phyloP scores from a whole-genome alignment of 805 yeast species.

The Schizosaccharomyces cryophilus region DNA sequence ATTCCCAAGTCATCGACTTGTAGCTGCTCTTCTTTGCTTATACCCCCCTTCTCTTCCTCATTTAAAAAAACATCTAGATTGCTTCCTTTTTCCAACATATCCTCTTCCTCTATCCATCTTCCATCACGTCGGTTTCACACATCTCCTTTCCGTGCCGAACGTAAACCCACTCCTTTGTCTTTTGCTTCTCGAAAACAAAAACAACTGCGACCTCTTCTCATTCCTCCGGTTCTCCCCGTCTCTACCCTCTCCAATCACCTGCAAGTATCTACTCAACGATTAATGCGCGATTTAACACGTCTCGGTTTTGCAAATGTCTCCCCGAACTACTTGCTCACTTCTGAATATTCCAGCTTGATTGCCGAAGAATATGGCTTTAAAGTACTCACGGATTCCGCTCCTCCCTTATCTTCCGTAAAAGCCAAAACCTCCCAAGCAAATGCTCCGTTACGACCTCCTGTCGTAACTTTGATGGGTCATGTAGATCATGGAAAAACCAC shows the following conservation, averaged over 20 bases:
- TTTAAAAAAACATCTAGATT: too few relatives aligned
- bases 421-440: constrained; percentile 11
- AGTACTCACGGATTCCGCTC: constrained; percentile 28
- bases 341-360: constrained; percentile 61
- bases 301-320: neutral
- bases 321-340: constrained; percentile 28
- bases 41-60: too few relatives aligned
- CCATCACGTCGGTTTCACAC: neutral
- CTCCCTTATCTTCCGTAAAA: constrained; percentile 23
- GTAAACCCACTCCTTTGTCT: neutral
- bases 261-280: neutral
- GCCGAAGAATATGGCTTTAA: constrained; percentile 75
- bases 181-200: neutral
- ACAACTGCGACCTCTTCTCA: neutral
- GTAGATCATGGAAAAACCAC: constrained; percentile 98
- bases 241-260: neutral
- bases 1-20: too few relatives aligned
- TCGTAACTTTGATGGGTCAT: constrained; percentile 95
- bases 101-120: too few relatives aligned
- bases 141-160: neutral
- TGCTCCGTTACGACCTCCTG: constrained; percentile 54
- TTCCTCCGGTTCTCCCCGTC: neutral
- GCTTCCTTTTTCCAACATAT: too few relatives aligned
- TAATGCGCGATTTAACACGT: neutral
- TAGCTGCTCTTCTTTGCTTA: too few relatives aligned